These are phyloP conservation scores for Claviceps digitariae DNA, from an alignment of 2,329 filamentous ascomycete species.

Conservation along the genomic window DNA sequence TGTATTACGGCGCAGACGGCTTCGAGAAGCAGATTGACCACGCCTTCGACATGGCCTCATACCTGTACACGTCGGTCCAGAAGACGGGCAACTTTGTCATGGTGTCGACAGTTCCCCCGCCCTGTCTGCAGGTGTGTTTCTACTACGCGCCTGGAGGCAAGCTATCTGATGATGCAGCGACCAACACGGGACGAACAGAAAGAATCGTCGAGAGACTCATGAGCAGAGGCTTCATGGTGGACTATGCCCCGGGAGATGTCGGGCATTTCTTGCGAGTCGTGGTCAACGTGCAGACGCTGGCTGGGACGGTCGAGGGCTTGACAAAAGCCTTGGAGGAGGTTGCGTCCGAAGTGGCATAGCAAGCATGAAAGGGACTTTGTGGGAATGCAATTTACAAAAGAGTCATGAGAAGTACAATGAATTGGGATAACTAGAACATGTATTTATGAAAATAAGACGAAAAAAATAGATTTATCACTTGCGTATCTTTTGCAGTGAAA, in stretches of 20 bases:
- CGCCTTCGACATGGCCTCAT: conserved; percentile 57
- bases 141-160: conserved; percentile 55
- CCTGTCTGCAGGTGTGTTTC: conserved; percentile 91
- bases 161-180: conserved; percentile 26
- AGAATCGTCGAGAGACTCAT: conserved; percentile 35
- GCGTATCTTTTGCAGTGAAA: background rate
- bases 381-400: no score
- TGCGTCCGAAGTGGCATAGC: conserved; percentile 14
- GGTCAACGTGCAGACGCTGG: conserved; percentile 41
- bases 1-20: conserved; percentile 70
- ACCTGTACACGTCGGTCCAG: conserved; percentile 50
- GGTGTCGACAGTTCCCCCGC: conserved; percentile 62
- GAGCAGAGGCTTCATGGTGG: conserved; percentile 43
- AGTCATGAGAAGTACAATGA: background rate
- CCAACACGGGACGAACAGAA: conserved; percentile 36
- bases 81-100: conserved; percentile 49
- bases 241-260: conserved; percentile 42
- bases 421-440: background rate
- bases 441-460: background rate
- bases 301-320: conserved; percentile 37
- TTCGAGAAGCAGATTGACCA: conserved; percentile 57
- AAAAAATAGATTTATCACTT: background rate
- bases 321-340: conserved; percentile 39
- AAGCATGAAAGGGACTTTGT: background rate
- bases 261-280: conserved; percentile 48